Conservation (phyloP, 2,329 filamentous ascomycete genomes). For the Aspergillus sp. region DNA sequence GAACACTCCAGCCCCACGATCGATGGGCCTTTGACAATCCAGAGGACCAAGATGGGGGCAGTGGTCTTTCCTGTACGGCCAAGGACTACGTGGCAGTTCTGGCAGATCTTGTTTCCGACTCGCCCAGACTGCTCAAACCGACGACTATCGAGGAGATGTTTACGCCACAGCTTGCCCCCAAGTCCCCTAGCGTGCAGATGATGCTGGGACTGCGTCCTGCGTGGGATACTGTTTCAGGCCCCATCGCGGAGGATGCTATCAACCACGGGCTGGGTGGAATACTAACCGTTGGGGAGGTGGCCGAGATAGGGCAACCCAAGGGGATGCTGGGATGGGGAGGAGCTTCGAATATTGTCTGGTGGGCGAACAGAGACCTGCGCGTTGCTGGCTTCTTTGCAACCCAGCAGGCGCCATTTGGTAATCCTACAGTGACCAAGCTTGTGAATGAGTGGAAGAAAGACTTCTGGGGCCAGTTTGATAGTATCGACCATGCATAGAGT, state of each 20-base stretch:
- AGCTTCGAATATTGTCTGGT: slow-evolving; percentile 8
- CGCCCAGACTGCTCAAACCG: not conserved
- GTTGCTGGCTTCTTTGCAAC: slow-evolving; percentile 11
- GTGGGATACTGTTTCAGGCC: slow-evolving; percentile 1
- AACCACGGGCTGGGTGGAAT: slow-evolving; percentile 8
- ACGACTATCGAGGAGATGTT: slow-evolving; percentile 7
- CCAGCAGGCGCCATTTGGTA: slow-evolving; percentile 11
- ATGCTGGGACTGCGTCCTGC: slow-evolving; percentile 2
- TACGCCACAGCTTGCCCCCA: not conserved
- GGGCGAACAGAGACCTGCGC: slow-evolving; percentile 1
- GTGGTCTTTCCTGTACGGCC: not conserved
- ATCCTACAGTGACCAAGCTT: slow-evolving; percentile 1
- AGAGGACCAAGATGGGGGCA: slow-evolving; percentile 1
- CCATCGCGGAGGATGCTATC: not conserved
- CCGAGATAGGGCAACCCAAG: slow-evolving; percentile 3
- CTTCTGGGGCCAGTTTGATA: not conserved
- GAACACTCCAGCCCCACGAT: not conserved
- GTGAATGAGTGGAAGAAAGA: slow-evolving; percentile 11
- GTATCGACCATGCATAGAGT: not conserved
- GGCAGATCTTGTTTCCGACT: not conserved
- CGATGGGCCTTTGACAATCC: not conserved
- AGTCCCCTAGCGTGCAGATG: not conserved
- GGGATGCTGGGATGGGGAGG: slow-evolving; percentile 9
- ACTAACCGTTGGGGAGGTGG: not conserved
- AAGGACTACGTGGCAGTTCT: not conserved